Evolutionary conservation across 192 early-diverging fungal species (phyloP), one percentile per base, ranked within the genome.

Genomic region (Linnemannia schmuckeri): DNA sequence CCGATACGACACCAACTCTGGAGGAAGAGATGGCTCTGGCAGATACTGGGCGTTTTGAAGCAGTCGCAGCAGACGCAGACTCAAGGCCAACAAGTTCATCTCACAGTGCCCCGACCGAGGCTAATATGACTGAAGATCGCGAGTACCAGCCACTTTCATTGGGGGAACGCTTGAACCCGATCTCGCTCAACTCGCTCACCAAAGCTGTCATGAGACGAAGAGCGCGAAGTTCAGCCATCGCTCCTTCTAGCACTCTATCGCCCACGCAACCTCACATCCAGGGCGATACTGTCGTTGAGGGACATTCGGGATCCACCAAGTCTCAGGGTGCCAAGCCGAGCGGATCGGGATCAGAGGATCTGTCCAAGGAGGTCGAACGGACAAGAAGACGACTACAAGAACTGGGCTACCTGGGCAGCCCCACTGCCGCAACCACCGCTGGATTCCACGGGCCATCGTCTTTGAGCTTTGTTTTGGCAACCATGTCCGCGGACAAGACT

Each of bases 151-250:
- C 46, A 57, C 2, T 47, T 18, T n/a, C 74, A 38, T 57, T 77
- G 4, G 73, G 71, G 41, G 73, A 79, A 35, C 76, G 54, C 5
- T 73, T 75, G 6, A 84, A 84, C 52, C 15, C 77, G 18, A 42
- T 40, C n/a, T 83, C 76, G 3, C 82, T 79, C 18, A 38, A 38
- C 12, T 46, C 44, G 44, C 44, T 46, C 40, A 82, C 66, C 61
- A 44, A 38, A n/a, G 76, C 61, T 1, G 82, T 71, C 13, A 70
- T 78, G 73, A 75, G 66, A 27, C 54, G 76, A 66, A 79, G 74
- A 20, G 38, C 79, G 13, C 72, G 77, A 22, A 75, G 68, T 27
- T 20, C 78, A 3, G 74, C 54, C 18, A 66, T 61, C 38, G 17
- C 35, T 37, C 38, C 33, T 10, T 22, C 37, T 46, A n/a, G 37